These are phyloP conservation scores for Pythium plurisporium DNA, from an alignment of 352 stramenopile species.

Conservation along the genomic window DNA sequence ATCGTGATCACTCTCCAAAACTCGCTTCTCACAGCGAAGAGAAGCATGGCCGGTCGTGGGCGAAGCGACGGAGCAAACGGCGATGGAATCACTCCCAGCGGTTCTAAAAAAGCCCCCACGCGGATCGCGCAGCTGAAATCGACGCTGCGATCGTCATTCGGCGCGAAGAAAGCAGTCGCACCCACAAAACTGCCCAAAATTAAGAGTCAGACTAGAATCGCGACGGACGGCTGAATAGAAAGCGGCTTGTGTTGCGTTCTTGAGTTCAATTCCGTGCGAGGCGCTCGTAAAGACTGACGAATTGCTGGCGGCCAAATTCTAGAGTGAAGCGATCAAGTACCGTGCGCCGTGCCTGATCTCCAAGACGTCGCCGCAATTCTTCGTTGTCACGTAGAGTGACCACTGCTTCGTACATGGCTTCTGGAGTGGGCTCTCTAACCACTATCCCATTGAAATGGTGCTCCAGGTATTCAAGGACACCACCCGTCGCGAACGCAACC, in stretches of 20 bases:
- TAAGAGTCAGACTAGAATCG: slow-evolving; percentile 22
- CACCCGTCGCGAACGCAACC: slow-evolving; percentile 42
- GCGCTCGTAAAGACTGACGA: slow-evolving; percentile 36
- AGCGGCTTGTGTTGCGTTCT: neutral
- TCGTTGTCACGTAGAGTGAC: slow-evolving; percentile 26
- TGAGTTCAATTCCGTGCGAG: neutral
- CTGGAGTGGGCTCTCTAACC: slow-evolving; percentile 28
- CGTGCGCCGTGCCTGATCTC: slow-evolving; percentile 31
- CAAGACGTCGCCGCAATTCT: slow-evolving; percentile 22
- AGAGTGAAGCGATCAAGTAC: slow-evolving; percentile 33
- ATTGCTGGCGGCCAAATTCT: slow-evolving; percentile 24
- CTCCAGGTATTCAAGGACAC: slow-evolving; percentile 41
- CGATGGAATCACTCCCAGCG: slow-evolving; percentile 44
- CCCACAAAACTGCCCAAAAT: slow-evolving; percentile 14
- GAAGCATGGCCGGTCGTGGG: slow-evolving; percentile 45
- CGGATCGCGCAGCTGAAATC: slow-evolving; percentile 35
- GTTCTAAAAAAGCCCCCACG: slow-evolving; percentile 15
- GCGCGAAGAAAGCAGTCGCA: slow-evolving; percentile 27
- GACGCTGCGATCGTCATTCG: slow-evolving; percentile 35
- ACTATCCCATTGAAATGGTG: slow-evolving; percentile 40
- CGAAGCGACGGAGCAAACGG: slow-evolving; percentile 41
- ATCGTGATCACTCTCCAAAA: slow-evolving; percentile 92
- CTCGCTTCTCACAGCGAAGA: slow-evolving; percentile 76
- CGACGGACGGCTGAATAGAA: slow-evolving; percentile 19
- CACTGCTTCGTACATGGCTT: slow-evolving; percentile 26